Percentiles rank a stretch among this genome's conserved stretches.
These are phyloP conservation scores for Solanum appendiculatum DNA, from an alignment of 257 asterid species.

Conservation along the genomic window DNA sequence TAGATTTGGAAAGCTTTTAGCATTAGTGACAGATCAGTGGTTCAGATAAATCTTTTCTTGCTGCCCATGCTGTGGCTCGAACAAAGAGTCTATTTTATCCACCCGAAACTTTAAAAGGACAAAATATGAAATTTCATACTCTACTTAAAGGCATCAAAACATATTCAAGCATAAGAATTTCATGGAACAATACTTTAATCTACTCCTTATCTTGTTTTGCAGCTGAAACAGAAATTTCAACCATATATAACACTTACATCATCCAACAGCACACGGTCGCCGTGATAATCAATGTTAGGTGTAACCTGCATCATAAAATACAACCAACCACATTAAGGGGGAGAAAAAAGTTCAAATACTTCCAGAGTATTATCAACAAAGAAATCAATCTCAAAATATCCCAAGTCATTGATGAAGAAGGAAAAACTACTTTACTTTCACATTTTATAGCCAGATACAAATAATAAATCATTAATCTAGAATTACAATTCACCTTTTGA, in stretches of 20 bases:
- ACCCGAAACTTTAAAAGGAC: background rate
- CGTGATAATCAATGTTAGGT: conserved; percentile 81
- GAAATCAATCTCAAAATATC: background rate
- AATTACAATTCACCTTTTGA: background rate
- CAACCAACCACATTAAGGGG: background rate
- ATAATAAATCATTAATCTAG: background rate
- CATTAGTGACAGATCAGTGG: background rate
- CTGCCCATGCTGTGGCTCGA: background rate
- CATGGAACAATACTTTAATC: background rate
- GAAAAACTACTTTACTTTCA: background rate
- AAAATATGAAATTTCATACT: background rate
- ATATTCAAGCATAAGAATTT: background rate
- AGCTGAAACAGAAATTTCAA: conserved; percentile 1
- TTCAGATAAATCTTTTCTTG: background rate
- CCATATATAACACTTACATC: conserved; percentile 59
- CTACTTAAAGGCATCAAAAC: background rate
- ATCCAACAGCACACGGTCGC: conserved; percentile 99
- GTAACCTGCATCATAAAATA: conserved; percentile 52
- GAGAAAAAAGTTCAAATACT: background rate
- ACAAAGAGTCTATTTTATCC: background rate
- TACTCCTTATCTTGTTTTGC: background rate
- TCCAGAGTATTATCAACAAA: background rate
- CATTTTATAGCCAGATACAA: background rate
- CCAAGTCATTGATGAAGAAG: background rate
- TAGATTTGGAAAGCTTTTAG: background rate